Conservation (phyloP, 2,329 filamentous ascomycete species). For the Claviceps digitariae region DNA sequence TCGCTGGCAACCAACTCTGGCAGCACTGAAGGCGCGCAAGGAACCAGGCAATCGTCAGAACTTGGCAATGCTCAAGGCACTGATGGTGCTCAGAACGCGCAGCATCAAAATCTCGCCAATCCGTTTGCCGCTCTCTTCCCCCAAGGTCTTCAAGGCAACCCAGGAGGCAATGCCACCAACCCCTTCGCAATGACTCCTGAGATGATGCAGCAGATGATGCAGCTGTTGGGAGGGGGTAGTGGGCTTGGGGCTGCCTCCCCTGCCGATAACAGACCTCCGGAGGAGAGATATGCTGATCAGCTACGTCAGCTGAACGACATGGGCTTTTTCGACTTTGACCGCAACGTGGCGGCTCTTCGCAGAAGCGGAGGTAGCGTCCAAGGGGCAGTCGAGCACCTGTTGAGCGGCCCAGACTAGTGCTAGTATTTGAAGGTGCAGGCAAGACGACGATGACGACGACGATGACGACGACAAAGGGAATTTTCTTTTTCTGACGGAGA, state of each 20-base stretch:
- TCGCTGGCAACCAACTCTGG: not conserved
- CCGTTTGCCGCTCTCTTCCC: slow-evolving; percentile 55
- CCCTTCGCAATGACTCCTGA: slow-evolving; percentile 40
- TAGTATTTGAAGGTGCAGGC: not conserved
- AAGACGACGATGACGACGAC: not conserved
- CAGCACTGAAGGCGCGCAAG: slow-evolving; percentile 8
- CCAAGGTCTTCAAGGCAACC: slow-evolving; percentile 9
- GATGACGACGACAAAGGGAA: not conserved
- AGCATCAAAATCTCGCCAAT: slow-evolving; percentile 35
- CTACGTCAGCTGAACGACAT: slow-evolving; percentile 92
- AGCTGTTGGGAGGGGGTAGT: slow-evolving; percentile 27
- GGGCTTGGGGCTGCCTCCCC: slow-evolving; percentile 35
- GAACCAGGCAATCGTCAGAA: slow-evolving; percentile 15
- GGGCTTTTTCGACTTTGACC: slow-evolving; percentile 95
- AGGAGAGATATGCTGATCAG: slow-evolving; percentile 86
- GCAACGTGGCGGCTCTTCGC: slow-evolving; percentile 77
- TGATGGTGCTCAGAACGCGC: slow-evolving; percentile 12
- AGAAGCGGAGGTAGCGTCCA: slow-evolving; percentile 88
- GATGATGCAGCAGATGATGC: slow-evolving; percentile 39
- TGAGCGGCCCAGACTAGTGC: slow-evolving; percentile 23
- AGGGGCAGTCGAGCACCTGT: slow-evolving; percentile 69
- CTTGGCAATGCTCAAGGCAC: slow-evolving; percentile 13
- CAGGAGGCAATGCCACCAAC: slow-evolving; percentile 19
- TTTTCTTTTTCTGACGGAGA: not conserved
- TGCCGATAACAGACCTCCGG: slow-evolving; percentile 73